phyloP scores from a whole-genome alignment of 139 green algal species.

The Chlamydomonas applanata region DNA sequence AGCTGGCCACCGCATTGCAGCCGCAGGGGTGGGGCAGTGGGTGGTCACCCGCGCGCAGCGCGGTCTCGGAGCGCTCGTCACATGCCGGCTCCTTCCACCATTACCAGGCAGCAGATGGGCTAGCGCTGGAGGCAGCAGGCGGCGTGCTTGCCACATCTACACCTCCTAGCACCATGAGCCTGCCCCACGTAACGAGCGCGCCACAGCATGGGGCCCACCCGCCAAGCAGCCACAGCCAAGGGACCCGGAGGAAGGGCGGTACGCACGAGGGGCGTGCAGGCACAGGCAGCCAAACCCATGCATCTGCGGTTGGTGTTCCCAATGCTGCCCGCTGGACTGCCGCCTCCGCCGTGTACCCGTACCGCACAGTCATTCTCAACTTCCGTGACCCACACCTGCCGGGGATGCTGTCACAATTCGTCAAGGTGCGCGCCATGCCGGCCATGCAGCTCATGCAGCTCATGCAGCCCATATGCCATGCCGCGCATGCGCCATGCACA shows the following conservation, averaged over 20 bases:
- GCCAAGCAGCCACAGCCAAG: conserved; percentile 6
- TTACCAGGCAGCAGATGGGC: too few relatives aligned
- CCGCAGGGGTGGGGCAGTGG: too few relatives aligned
- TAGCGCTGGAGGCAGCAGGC: too few relatives aligned
- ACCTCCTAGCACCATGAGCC: too few relatives aligned
- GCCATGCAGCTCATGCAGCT: not conserved
- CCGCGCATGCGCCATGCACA: too few relatives aligned
- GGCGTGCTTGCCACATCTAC: too few relatives aligned
- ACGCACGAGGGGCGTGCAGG: not conserved
- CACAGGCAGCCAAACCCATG: not conserved
- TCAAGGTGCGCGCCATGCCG: conserved; percentile 31
- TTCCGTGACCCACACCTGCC: conserved; percentile 42
- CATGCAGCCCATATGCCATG: not conserved
- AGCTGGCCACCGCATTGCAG: too few relatives aligned
- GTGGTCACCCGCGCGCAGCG: too few relatives aligned
- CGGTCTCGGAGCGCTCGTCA: too few relatives aligned
- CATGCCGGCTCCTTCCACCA: too few relatives aligned
- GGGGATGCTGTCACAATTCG: conserved; percentile 25
- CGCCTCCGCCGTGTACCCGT: conserved; percentile 16
- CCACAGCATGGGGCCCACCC: too few relatives aligned
- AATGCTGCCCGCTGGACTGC: conserved; percentile 18
- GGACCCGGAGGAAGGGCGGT: not conserved
- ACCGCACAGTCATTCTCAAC: conserved; percentile 31
- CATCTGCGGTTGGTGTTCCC: not conserved
- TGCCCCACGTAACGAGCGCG: too few relatives aligned